phyloP scores from a whole-genome alignment of 495 filamentous ascomycete species.

The Xylaria bambusicola region DNA sequence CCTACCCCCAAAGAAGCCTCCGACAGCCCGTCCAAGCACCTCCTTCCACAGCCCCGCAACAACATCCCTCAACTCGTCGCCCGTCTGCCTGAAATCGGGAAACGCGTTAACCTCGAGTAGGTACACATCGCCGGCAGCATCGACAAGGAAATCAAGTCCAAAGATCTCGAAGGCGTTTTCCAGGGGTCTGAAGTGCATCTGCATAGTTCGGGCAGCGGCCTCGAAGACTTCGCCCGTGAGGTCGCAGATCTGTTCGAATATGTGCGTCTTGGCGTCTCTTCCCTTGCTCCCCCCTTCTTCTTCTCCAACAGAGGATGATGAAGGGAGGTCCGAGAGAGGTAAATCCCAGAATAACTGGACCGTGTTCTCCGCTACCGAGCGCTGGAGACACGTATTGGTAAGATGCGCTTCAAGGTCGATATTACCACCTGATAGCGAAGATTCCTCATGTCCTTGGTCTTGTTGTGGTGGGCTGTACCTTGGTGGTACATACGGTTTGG shows the following conservation, averaged over 20 bases:
- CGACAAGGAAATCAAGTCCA: constrained; percentile 87
- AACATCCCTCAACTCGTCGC: constrained; percentile 66
- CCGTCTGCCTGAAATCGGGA: constrained; percentile 92
- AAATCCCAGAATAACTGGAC: constrained; percentile 75
- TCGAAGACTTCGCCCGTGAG: constrained; percentile 77
- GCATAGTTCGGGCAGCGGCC: constrained; percentile 79
- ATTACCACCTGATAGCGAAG: too few species aligned
- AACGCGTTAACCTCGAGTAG: constrained; percentile 95
- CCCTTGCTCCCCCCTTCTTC: too few species aligned
- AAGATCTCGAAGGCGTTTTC: constrained; percentile 89
- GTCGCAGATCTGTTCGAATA: constrained; percentile 72
- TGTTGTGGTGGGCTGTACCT: constrained; percentile 26
- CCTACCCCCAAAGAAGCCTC: constrained; percentile 31
- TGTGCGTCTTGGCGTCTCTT: constrained; percentile 43
- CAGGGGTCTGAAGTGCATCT: constrained; percentile 86
- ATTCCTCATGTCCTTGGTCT: not conserved
- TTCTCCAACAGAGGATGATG: not conserved
- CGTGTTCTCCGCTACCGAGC: constrained; percentile 34
- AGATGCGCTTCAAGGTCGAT: constrained; percentile 71
- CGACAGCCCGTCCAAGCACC: constrained; percentile 65
- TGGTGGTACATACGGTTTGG: constrained; percentile 59
- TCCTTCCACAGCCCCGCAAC: constrained; percentile 76
- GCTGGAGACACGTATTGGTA: constrained; percentile 95
- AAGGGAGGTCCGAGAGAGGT: constrained; percentile 26
- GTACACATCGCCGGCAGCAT: constrained; percentile 62